Conservation (phyloP, 73 alveolate genomes). For the Stentor coeruleus region DNA sequence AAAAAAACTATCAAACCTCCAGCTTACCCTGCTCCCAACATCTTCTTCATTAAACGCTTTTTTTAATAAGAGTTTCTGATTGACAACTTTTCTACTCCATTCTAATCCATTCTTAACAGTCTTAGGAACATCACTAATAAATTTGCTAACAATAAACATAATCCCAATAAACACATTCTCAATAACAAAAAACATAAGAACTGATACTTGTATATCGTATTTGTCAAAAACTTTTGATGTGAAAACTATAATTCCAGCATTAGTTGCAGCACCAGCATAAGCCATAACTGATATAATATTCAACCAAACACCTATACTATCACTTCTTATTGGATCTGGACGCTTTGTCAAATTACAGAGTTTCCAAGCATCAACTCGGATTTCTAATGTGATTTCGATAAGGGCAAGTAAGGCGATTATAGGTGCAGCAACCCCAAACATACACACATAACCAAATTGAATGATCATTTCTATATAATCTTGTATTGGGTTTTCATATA, state of each 20-base stretch:
- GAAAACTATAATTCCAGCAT: slow-evolving; percentile 3
- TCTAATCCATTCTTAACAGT: not conserved
- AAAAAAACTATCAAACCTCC: too few species aligned
- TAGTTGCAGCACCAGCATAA: not conserved
- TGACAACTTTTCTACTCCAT: not conserved
- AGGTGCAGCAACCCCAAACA: slow-evolving; percentile 14
- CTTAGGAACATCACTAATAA: not conserved
- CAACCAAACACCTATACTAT: slow-evolving; percentile 16
- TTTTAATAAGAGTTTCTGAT: not conserved
- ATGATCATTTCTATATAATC: slow-evolving; percentile 19
- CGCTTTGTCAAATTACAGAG: not conserved
- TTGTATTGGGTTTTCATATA: not conserved
- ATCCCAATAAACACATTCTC: not conserved
- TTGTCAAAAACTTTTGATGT: not conserved
- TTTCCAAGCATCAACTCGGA: slow-evolving; percentile 25
- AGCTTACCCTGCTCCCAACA: too few species aligned
- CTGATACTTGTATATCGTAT: not conserved
- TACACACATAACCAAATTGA: not conserved
- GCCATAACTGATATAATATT: not conserved
- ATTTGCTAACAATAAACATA: not conserved
- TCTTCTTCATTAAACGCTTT: too few species aligned
- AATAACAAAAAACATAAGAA: not conserved
- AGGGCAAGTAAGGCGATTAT: not conserved
- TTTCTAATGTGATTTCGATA: not conserved
- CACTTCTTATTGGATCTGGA: slow-evolving; percentile 12